phyloP scores from a whole-genome alignment of 331 rosid species.

The Quercus tomentella region DNA sequence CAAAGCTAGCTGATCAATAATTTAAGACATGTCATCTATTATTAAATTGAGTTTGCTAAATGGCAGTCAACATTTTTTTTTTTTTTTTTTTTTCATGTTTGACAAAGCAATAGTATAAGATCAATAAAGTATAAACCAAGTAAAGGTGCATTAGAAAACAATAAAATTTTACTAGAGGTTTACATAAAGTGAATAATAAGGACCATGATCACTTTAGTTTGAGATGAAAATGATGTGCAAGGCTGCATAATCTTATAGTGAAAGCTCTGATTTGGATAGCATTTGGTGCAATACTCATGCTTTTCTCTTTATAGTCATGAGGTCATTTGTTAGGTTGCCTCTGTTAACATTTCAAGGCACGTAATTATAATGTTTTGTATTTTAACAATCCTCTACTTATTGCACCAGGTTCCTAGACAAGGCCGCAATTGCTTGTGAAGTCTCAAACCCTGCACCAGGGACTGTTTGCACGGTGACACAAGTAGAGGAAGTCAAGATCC shows the following conservation, averaged over 20 bases:
- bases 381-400: not conserved
- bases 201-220: no score
- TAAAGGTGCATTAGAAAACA: constrained; percentile 11
- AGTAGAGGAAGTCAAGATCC: constrained; percentile 87
- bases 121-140: constrained; percentile 17
- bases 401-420: constrained; percentile 66
- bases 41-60: constrained; percentile 10
- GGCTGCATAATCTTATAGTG: no score
- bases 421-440: constrained; percentile 59
- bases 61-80: constrained; percentile 24
- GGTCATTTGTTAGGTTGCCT: no score
- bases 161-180: not conserved
- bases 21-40: no score
- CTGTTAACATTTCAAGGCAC: no score
- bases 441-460: constrained; percentile 48
- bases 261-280: no score
- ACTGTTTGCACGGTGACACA: constrained; percentile 82
- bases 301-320: no score
- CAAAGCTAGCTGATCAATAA: not conserved
- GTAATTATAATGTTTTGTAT: no score
- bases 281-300: no score
- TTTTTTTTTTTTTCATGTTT: constrained; percentile 3
- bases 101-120: not conserved
- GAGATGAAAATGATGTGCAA: no score
- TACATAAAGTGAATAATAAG: no score